phyloP scores from a whole-genome alignment of 371 early-diverging fungal genomes.

The Apophysomyces variabilis region DNA sequence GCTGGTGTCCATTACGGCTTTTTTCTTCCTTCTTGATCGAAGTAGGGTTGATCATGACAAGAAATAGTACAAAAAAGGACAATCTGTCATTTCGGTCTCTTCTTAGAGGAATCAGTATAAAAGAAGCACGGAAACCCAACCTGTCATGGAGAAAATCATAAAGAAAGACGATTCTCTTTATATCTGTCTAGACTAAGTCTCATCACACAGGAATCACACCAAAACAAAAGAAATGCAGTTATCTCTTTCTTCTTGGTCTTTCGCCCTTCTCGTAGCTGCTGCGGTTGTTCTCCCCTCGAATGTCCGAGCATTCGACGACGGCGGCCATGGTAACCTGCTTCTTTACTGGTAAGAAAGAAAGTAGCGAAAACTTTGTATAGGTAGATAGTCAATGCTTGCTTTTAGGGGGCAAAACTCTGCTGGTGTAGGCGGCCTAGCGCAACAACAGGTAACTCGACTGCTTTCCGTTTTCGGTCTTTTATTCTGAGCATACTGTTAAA shows the following conservation, averaged over 20 bases:
- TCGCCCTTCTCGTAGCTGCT: not conserved
- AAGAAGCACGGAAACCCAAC: too few relatives aligned
- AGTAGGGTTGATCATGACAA: too few relatives aligned
- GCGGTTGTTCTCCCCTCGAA: constrained; percentile 16
- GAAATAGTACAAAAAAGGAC: too few relatives aligned
- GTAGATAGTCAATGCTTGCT: not conserved
- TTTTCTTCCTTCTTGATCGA: too few relatives aligned
- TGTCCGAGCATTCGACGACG: constrained; percentile 15
- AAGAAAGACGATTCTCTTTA: too few relatives aligned
- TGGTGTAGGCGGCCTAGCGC: constrained; percentile 17
- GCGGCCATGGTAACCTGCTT: constrained; percentile 15
- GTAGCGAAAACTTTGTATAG: not conserved
- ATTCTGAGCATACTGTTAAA: too few relatives aligned
- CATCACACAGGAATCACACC: not conserved
- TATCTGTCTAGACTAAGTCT: not conserved
- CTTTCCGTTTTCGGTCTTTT: not conserved
- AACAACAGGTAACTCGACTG: constrained; percentile 12
- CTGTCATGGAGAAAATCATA: too few relatives aligned
- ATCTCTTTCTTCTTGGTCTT: constrained; percentile 3
- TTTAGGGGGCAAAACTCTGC: constrained; percentile 25
- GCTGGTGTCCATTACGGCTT: constrained; percentile 10
- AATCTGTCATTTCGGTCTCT: too few relatives aligned
- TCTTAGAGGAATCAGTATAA: too few relatives aligned
- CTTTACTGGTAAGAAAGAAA: constrained; percentile 16
- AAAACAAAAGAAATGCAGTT: constrained; percentile 2